Percentiles rank a stretch among this genome's conserved stretches.
These are phyloP conservation scores for Murraya paniculata DNA, from an alignment of 345 rosid genomes.

Conservation along the genomic window DNA sequence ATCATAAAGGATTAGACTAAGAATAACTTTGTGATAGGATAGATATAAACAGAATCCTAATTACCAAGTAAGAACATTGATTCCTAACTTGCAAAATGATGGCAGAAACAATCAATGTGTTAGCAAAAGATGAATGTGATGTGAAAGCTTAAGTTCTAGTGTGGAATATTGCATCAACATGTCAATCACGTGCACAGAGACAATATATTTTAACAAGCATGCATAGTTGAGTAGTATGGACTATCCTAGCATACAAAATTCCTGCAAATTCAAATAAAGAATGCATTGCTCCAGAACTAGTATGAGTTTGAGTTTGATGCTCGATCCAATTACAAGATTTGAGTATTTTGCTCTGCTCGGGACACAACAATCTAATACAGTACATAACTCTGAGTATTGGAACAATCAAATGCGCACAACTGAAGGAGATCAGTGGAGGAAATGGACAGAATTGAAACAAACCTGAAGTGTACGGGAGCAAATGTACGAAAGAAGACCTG, in stretches of 20 bases:
- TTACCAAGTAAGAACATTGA: background rate
- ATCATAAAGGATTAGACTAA: no score
- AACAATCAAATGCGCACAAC: background rate
- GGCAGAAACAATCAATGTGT: background rate
- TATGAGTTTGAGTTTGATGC: background rate
- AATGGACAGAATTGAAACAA: background rate
- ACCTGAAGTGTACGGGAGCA: conserved; percentile 99
- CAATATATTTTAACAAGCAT: background rate
- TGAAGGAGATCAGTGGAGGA: background rate
- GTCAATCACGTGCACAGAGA: background rate
- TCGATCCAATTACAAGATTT: background rate
- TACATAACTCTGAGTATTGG: background rate
- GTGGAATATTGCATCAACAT: background rate
- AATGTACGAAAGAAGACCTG: conserved; percentile 84
- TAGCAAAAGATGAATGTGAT: background rate
- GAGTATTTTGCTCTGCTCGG: background rate
- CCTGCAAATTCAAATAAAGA: background rate
- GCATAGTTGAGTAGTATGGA: background rate
- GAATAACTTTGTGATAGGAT: background rate
- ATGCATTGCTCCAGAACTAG: background rate
- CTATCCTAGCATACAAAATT: background rate
- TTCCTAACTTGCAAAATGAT: background rate
- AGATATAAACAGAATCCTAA: no score
- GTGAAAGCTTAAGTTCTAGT: background rate
- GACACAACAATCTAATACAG: background rate